Base-by-base conservation (phyloP, 345 rosid species). In the Barbarea vulgaris region DNA sequence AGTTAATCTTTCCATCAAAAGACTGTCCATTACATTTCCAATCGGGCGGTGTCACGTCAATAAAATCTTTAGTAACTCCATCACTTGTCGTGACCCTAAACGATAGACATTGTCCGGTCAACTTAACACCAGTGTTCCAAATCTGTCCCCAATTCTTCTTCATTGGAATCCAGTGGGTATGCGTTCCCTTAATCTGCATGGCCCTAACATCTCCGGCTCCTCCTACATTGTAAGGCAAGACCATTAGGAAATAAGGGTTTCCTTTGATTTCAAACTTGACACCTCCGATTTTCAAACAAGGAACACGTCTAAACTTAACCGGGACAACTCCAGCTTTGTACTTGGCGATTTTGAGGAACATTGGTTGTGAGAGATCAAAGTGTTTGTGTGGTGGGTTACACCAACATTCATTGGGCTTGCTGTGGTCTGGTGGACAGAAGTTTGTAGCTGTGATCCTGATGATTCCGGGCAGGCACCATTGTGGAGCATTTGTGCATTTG, bases 341-440 rank as follows among this genome's bases (percentile, higher is more conserved):
- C 3, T 61, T 7, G 1, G 86, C 86, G 10, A 86, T 36, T 11
- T 75, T 76, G 4, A 50, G 53, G 74, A 78, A 86, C 86, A 86
- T 83, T 8, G 72, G 33, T 82, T 75, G 76, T 0, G 85, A 80
- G 1, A 84, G 76, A 56, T 86, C 90, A 25, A 86, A 84, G 76
- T 86, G 86, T 17, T 79, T 69, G 24, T 51, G 80, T 5, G 90
- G 90, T 13, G 86, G 86, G 46, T 84, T 82, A 69, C 90, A 84
- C 86, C 86, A 83, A 33, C 0, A 2, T 2, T 77, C 85, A 0
- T 3, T 9, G 0, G 75, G 0, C 7, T 83, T 81, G 3, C 70
- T 1, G 70, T 79, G 71, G 60, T 87, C 64, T 0, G 90, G 86
- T 3, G 88, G 96, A 80, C 91, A 90, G 18, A 86, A 84, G 27